Evolutionary conservation across 2,329 filamentous ascomycete genomes (phyloP).

Genomic region (Arthrobotrys sinensis): DNA sequence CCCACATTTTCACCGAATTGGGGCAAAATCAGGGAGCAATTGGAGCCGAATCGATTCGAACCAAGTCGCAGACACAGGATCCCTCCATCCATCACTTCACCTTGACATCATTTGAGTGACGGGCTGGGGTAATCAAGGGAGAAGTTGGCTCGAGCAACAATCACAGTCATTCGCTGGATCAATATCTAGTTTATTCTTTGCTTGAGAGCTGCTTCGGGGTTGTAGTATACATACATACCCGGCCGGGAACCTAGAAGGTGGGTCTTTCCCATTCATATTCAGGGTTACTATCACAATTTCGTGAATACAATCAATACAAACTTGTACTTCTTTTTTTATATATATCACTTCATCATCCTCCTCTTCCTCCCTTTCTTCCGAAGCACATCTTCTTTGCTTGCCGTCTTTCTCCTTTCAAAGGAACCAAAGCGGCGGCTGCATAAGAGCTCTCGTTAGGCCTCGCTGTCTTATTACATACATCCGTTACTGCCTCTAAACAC

Average conservation of each 20-base stretch:
- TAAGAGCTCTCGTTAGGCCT: neutral
- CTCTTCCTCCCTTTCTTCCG: slow-evolving; percentile 12
- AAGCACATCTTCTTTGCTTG: neutral
- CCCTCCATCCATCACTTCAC: slow-evolving; percentile 51
- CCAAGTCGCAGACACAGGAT: slow-evolving; percentile 11
- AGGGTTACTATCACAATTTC: slow-evolving; percentile 9
- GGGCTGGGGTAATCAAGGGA: slow-evolving; percentile 30
- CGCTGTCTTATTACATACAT: neutral
- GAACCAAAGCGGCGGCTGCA: slow-evolving; percentile 12
- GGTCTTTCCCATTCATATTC: neutral
- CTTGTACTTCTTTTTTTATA: neutral
- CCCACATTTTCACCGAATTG: slow-evolving; percentile 29
- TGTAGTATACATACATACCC: neutral
- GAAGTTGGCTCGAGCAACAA: slow-evolving; percentile 4
- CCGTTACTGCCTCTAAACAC: neutral
- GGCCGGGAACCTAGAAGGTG: neutral
- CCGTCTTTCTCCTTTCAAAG: slow-evolving; percentile 11
- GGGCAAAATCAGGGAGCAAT: slow-evolving; percentile 42
- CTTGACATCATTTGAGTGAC: slow-evolving; percentile 55
- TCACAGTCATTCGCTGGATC: slow-evolving; percentile 10
- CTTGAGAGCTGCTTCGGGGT: neutral
- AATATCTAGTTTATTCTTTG: no score
- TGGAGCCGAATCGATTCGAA: slow-evolving; percentile 14
- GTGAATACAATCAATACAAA: slow-evolving; percentile 1
- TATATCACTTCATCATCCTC: slow-evolving; percentile 1